Percentiles rank a stretch among this genome's conserved stretches.
These are phyloP conservation scores for Fusarium stilboides DNA, from an alignment of 2,329 filamentous ascomycete species.

Conservation along the genomic window DNA sequence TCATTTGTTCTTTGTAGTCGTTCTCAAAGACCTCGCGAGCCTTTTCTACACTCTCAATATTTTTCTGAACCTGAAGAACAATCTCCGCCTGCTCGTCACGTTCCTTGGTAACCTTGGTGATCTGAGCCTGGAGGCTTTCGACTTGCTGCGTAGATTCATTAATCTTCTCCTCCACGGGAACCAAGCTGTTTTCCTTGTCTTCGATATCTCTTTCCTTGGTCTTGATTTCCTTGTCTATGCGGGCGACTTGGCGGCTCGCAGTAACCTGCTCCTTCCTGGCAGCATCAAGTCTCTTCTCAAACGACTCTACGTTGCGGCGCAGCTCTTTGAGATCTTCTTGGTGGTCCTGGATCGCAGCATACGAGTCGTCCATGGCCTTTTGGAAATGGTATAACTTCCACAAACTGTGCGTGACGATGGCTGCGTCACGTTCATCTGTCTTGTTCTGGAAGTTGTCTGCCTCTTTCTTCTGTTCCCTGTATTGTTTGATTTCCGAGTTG, in stretches of 20 bases:
- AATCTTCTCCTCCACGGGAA: constrained; percentile 95
- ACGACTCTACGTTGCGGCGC: constrained; percentile 87
- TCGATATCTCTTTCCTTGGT: constrained; percentile 89
- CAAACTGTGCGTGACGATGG: constrained; percentile 91
- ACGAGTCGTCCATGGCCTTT: constrained; percentile 91
- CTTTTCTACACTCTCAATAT: constrained; percentile 88
- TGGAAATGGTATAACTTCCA: constrained; percentile 99
- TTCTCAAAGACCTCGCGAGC: constrained; percentile 90
- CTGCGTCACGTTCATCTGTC: constrained; percentile 89
- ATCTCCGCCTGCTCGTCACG: constrained; percentile 78
- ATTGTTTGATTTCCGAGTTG: constrained; percentile 98
- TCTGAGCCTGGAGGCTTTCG: constrained; percentile 76
- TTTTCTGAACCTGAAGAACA: constrained; percentile 82
- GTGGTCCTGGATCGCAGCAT: constrained; percentile 89
- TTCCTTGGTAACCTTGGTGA: constrained; percentile 81
- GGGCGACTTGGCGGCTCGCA: constrained; percentile 81
- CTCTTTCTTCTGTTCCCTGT: constrained; percentile 95
- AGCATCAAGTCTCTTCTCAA: constrained; percentile 83
- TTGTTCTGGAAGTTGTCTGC: constrained; percentile 95
- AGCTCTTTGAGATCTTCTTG: constrained; percentile 96
- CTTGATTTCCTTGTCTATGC: constrained; percentile 88
- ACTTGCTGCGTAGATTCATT: constrained; percentile 81
- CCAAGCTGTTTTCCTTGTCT: constrained; percentile 85
- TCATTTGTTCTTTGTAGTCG: constrained; percentile 87
- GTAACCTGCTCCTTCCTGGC: constrained; percentile 88